phyloP scores from a whole-genome alignment of 495 filamentous ascomycete genomes.

The Daldinia grandis region DNA sequence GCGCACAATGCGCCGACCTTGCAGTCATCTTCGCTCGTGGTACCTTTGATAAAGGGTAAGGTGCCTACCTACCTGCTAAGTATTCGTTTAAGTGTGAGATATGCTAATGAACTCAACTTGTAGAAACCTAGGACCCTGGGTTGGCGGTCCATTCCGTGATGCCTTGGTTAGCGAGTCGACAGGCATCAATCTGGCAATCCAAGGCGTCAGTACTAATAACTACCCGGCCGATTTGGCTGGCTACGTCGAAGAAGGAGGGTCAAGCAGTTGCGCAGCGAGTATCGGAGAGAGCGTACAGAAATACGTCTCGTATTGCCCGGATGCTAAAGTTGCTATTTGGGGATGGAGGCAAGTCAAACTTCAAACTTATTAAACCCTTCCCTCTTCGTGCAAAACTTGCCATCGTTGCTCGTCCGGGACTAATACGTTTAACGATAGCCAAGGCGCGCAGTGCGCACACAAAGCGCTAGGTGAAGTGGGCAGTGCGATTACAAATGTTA shows the following conservation, averaged over 20 bases:
- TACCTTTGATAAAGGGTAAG: conserved; percentile 43
- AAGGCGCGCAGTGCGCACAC: conserved; percentile 40
- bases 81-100: background rate
- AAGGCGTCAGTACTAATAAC: conserved; percentile 32
- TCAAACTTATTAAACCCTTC: background rate
- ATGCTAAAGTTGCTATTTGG: conserved; percentile 34
- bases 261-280: conserved; percentile 30
- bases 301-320: conserved; percentile 30
- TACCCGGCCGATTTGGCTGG: conserved; percentile 39
- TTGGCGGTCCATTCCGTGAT: conserved; percentile 32
- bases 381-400: background rate
- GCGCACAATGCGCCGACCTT: conserved; percentile 31
- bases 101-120: conserved; percentile 4
- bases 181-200: conserved; percentile 25
- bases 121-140: conserved; percentile 39
- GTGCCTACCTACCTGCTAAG: no score
- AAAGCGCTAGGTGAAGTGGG: conserved; percentile 30
- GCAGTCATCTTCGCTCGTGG: conserved; percentile 45
- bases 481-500: conserved; percentile 23
- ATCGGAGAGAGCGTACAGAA: conserved; percentile 23
- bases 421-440: conserved; percentile 21
- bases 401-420: background rate
- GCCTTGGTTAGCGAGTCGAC: conserved; percentile 21
- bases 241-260: conserved; percentile 35
- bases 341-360: conserved; percentile 37